A percentile compares a stretch with the other conserved stretches of the same genome.
phyloP scores from a whole-genome alignment of 306 rosid genomes.

The Quercus rubra region DNA sequence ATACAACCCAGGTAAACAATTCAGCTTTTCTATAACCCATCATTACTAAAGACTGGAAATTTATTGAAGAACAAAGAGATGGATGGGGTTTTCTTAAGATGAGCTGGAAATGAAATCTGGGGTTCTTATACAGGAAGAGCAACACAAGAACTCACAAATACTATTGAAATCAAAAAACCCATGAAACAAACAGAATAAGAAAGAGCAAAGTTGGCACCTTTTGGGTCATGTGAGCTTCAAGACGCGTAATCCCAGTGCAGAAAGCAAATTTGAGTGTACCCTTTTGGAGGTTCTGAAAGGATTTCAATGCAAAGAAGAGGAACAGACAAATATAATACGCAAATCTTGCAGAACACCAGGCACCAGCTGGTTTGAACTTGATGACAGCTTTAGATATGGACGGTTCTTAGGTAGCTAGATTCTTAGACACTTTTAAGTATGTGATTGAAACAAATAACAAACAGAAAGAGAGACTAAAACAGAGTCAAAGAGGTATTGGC shows the following conservation, averaged over 20 bases:
- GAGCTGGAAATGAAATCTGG: background rate
- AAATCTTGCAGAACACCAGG: slow-evolving; percentile 39
- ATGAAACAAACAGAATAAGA: background rate
- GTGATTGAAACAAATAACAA: no score
- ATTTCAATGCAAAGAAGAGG: slow-evolving; percentile 12
- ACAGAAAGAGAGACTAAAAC: background rate
- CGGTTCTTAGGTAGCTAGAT: slow-evolving; percentile 20
- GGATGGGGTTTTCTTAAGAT: background rate
- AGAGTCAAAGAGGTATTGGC: slow-evolving; percentile 6
- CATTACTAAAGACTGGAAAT: slow-evolving; percentile 21
- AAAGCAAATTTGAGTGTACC: slow-evolving; percentile 10
- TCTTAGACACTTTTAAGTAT: background rate
- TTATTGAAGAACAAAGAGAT: slow-evolving; percentile 1
- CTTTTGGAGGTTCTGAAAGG: background rate
- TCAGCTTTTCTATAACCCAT: slow-evolving; percentile 39
- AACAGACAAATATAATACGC: slow-evolving; percentile 15
- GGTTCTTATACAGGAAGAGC: slow-evolving; percentile 13
- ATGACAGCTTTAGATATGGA: slow-evolving; percentile 28
- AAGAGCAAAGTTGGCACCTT: slow-evolving; percentile 24
- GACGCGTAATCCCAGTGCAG: background rate
- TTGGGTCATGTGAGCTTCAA: slow-evolving; percentile 10
- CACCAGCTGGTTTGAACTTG: slow-evolving; percentile 34
- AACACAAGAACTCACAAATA: slow-evolving; percentile 10
- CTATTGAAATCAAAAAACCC: background rate
- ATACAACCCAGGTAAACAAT: slow-evolving; percentile 38